Percentiles rank a stretch among this genome's conserved stretches.
These are phyloP conservation scores for Aspergillus fischeri DNA, from an alignment of 2,329 filamentous ascomycete genomes.

Conservation along the genomic window DNA sequence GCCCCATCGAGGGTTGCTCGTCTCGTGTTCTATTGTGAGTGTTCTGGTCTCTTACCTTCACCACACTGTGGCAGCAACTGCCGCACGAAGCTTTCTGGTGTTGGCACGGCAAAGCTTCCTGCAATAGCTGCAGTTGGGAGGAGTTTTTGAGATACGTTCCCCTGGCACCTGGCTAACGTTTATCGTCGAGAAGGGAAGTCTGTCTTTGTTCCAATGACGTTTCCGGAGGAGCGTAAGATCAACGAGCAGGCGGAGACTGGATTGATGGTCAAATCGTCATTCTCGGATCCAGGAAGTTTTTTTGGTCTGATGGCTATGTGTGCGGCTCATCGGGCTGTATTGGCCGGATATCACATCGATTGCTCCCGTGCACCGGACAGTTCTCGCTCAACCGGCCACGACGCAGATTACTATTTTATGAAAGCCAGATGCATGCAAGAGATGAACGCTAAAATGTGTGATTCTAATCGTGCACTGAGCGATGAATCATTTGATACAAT, in stretches of 20 bases:
- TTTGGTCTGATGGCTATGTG: conserved; percentile 38
- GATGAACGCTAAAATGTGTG: conserved; percentile 29
- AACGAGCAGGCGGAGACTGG: conserved; percentile 23
- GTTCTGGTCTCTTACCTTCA: background rate
- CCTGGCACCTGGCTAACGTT: conserved; percentile 13
- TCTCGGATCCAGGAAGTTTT: conserved; percentile 35
- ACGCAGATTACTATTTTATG: conserved; percentile 38
- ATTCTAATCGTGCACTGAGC: conserved; percentile 24
- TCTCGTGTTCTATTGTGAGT: conserved; percentile 34
- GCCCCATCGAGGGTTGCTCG: conserved; percentile 23
- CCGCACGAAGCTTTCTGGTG: background rate
- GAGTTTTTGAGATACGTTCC: background rate
- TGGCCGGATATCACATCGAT: conserved; percentile 24
- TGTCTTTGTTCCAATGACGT: conserved; percentile 38
- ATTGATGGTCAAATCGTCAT: conserved; percentile 29
- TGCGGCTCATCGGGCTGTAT: conserved; percentile 36
- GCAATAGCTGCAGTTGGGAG: background rate
- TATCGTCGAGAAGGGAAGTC: conserved; percentile 22
- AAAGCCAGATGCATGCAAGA: conserved; percentile 33
- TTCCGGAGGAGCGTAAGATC: conserved; percentile 29
- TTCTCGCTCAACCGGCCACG: conserved; percentile 20
- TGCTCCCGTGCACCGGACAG: conserved; percentile 13
- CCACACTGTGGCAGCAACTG: background rate
- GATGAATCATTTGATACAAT: conserved; percentile 36
- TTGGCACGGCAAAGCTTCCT: background rate